Percentiles rank a stretch among this genome's conserved stretches.
Conservation (phyloP, 371 early-diverging fungal genomes). For the Basidiobolus meristosporus region DNA sequence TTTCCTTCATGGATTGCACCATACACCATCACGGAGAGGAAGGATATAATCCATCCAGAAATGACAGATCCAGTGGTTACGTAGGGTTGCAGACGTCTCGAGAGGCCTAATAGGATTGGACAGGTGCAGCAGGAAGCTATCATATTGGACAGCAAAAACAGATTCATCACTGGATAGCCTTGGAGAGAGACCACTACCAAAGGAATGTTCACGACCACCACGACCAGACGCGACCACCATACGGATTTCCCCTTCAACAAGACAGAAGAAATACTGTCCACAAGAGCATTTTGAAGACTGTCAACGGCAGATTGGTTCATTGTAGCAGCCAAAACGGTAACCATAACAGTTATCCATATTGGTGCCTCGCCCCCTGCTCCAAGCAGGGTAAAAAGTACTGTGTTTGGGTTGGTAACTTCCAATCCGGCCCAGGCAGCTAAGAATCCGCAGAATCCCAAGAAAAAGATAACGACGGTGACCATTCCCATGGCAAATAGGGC, state of each 20-base stretch:
- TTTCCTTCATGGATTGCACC: constrained; percentile 13
- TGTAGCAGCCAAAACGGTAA: constrained; percentile 15
- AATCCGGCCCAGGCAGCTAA: constrained; percentile 25
- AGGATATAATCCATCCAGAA: constrained; percentile 17
- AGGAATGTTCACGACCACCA: constrained; percentile 28
- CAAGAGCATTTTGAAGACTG: constrained; percentile 28
- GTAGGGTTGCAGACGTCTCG: constrained; percentile 7
- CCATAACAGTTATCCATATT: constrained; percentile 14
- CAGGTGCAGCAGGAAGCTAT: constrained; percentile 18
- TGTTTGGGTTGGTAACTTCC: constrained; percentile 8
- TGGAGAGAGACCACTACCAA: constrained; percentile 16
- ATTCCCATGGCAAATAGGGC: constrained; percentile 14
- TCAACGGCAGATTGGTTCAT: constrained; percentile 36
- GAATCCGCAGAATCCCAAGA: constrained; percentile 33
- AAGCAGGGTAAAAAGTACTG: constrained; percentile 23
- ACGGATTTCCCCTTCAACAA: constrained; percentile 17
- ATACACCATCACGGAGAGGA: constrained; percentile 18
- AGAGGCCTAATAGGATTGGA: constrained; percentile 25
- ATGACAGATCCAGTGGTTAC: constrained; percentile 13
- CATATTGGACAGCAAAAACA: constrained; percentile 30
- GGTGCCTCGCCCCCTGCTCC: constrained; percentile 11
- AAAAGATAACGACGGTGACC: constrained; percentile 17
- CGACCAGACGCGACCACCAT: constrained; percentile 16
- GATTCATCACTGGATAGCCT: constrained; percentile 15
- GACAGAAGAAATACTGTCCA: constrained; percentile 21